phyloP scores from a whole-genome alignment of 2,329 filamentous ascomycete genomes.

The Cladorrhinum sp. region DNA sequence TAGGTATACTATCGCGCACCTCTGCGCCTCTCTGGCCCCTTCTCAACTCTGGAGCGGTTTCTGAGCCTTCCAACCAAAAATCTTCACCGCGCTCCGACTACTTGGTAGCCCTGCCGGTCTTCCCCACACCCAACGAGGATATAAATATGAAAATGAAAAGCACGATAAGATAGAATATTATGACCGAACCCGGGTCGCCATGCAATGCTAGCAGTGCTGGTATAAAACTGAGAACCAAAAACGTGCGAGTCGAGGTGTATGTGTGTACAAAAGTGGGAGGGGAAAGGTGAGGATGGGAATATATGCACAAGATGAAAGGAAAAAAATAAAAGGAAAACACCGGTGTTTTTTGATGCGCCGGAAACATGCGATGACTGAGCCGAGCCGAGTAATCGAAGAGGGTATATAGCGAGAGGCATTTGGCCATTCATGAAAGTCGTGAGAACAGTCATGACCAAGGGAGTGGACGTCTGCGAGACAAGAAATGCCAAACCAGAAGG shows the following conservation, averaged over 20 bases:
- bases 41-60: no score
- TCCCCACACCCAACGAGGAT: not conserved
- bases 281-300: slow-evolving; percentile 4
- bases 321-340: slow-evolving; percentile 2
- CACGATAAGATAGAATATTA: slow-evolving; percentile 3
- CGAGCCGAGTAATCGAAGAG: not conserved
- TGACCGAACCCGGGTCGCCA: slow-evolving; percentile 22
- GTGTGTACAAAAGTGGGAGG: slow-evolving; percentile 4
- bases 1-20: not conserved
- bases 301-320: slow-evolving; percentile 8
- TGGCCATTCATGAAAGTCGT: not conserved
- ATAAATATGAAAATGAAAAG: not conserved
- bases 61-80: not conserved
- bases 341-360: not conserved
- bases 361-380: not conserved
- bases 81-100: not conserved
- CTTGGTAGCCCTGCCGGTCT: no score
- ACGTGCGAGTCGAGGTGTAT: slow-evolving; percentile 9
- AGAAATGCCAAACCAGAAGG: not conserved
- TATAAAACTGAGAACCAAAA: slow-evolving; percentile 6
- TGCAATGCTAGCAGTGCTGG: slow-evolving; percentile 19
- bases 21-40: not conserved
- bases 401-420: not conserved
- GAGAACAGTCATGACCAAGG: not conserved
- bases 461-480: not conserved